Conservation (phyloP, 2,329 filamentous ascomycete genomes). For the Pseudopithomyces maydicus region DNA sequence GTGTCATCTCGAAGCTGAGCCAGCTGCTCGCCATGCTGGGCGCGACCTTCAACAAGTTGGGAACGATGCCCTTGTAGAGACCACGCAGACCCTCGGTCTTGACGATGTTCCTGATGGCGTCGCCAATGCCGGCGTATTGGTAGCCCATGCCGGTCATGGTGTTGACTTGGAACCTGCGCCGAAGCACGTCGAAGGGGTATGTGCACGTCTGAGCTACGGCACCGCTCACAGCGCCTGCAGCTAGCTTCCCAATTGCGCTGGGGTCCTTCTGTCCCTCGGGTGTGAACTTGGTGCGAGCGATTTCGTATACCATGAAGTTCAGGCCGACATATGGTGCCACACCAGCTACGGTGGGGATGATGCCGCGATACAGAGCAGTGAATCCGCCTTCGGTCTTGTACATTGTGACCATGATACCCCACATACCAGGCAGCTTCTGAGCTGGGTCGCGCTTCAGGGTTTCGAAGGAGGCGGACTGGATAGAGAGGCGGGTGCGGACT, state of each 20-base stretch:
- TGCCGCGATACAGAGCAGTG: constrained; percentile 86
- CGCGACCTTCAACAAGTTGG: constrained; percentile 94
- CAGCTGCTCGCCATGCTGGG: constrained; percentile 99
- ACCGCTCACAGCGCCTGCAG: constrained; percentile 91
- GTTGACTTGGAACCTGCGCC: constrained; percentile 96
- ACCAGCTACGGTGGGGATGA: constrained; percentile 90
- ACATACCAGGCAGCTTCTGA: constrained; percentile 85
- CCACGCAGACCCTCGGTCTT: constrained; percentile 81
- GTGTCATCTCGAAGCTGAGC: constrained; percentile 93
- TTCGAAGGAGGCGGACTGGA: constrained; percentile 95
- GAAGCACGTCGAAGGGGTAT: constrained; percentile 95
- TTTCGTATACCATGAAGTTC: constrained; percentile 99
- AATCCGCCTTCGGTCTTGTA: constrained; percentile 90
- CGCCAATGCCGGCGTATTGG: constrained; percentile 84
- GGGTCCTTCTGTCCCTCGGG: constrained; percentile 87
- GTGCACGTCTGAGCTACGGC: constrained; percentile 97
- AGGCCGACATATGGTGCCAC: constrained; percentile 96
- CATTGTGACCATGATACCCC: constrained; percentile 79
- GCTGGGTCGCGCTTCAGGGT: constrained; percentile 60
- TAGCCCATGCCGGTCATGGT: constrained; percentile 99
- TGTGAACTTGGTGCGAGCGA: constrained; percentile 81
- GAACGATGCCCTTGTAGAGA: constrained; percentile 93
- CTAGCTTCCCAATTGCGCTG: constrained; percentile 76
- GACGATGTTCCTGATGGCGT: constrained; percentile 82
- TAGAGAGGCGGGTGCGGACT: constrained; percentile 91